Evolutionary conservation across 2,329 filamentous ascomycete genomes (phyloP).

Genomic region (Herpomyces periplanetae): DNA sequence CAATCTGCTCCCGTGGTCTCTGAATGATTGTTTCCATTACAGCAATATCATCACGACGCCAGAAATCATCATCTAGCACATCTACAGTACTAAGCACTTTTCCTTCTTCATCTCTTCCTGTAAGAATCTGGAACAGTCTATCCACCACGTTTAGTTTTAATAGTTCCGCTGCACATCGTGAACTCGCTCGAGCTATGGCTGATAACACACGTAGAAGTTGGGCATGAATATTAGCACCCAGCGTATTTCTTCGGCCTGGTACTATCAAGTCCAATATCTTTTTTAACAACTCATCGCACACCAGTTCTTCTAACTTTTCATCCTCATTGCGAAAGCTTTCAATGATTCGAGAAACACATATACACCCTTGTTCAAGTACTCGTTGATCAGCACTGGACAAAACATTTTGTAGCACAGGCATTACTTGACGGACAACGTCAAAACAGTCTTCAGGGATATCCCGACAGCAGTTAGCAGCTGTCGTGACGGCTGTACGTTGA

Average conservation of each 20-base stretch:
- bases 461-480: conserved; percentile 85
- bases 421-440: conserved; percentile 57
- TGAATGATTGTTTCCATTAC: conserved; percentile 97
- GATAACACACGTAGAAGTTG: conserved; percentile 72
- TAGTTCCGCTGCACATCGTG: conserved; percentile 46
- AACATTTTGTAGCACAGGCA: conserved; percentile 74
- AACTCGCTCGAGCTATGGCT: conserved; percentile 59
- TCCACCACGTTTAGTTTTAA: conserved; percentile 91
- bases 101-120: conserved; percentile 39
- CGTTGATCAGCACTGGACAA: conserved; percentile 70
- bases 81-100: conserved; percentile 81
- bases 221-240: conserved; percentile 72
- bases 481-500: conserved; percentile 79
- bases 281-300: conserved; percentile 49
- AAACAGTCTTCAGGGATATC: conserved; percentile 88
- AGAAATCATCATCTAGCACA: too few relatives aligned
- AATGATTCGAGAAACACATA: conserved; percentile 77
- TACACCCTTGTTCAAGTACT: conserved; percentile 77
- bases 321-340: conserved; percentile 81
- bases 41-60: too few relatives aligned
- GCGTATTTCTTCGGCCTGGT: conserved; percentile 76
- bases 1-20: conserved; percentile 70
- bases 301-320: conserved; percentile 56
- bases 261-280: conserved; percentile 54
- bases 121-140: conserved; percentile 83